Conservation (phyloP, 495 filamentous ascomycete genomes). For the Hypoxylon rickii region DNA sequence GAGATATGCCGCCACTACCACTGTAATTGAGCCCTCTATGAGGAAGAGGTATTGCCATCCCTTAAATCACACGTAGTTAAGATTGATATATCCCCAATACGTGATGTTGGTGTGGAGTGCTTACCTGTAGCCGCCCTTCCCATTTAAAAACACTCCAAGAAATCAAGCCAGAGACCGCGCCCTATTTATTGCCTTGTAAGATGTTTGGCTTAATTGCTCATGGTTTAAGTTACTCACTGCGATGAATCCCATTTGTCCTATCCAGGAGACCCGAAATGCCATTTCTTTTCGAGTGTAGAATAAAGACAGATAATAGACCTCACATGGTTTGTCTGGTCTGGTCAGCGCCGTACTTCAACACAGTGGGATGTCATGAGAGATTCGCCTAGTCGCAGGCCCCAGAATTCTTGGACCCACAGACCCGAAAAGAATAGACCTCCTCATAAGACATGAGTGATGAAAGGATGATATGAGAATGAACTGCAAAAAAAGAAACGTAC, state of each 20-base stretch:
- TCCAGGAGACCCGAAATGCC: conserved; percentile 19
- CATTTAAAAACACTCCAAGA: conserved; percentile 27
- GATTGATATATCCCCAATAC: no score
- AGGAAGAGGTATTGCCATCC: conserved; percentile 27
- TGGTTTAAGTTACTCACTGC: conserved; percentile 3
- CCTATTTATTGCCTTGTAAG: background rate
- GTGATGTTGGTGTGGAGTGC: background rate
- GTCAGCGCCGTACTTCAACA: no score
- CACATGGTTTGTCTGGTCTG: conserved; percentile 17
- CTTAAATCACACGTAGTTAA: background rate
- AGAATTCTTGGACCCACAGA: no score
- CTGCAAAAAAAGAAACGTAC: no score
- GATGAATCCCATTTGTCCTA: conserved; percentile 27
- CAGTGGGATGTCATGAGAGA: no score
- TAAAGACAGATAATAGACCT: conserved; percentile 20
- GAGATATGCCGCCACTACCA: conserved; percentile 3
- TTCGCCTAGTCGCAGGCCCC: no score
- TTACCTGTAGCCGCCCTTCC: conserved; percentile 12
- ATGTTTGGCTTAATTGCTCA: background rate
- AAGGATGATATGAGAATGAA: no score
- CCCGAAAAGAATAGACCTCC: no score
- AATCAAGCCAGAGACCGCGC: conserved; percentile 21
- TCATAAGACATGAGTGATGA: no score
- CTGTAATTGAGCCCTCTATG: conserved; percentile 22
- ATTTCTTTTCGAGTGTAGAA: conserved; percentile 28